Evolutionary conservation across 495 filamentous ascomycete species (phyloP).

Genomic region (Penicillium soppii): DNA sequence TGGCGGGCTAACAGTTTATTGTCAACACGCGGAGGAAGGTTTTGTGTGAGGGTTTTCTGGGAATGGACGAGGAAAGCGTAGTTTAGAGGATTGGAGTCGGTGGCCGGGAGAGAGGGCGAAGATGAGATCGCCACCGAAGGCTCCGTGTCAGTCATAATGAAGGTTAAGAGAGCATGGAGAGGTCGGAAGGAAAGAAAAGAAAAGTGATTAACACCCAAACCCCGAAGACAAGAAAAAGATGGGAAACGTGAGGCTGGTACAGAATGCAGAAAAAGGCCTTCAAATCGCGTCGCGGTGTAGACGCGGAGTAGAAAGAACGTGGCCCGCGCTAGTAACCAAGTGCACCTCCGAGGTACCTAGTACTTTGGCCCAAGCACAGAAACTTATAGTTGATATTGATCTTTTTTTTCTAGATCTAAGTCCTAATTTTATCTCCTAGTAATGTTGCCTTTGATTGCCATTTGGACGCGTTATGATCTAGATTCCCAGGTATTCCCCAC

Average conservation of each 20-base stretch:
- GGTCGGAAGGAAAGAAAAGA: constrained; percentile 4
- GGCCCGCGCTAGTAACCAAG: constrained; percentile 28
- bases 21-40: constrained; percentile 63
- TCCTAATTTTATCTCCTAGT: background rate
- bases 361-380: constrained; percentile 9
- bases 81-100: constrained; percentile 40
- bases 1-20: constrained; percentile 67
- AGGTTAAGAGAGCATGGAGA: constrained; percentile 21
- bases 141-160: constrained; percentile 41
- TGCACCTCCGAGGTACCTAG: constrained; percentile 17
- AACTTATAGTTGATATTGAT: background rate
- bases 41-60: constrained; percentile 60
- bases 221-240: constrained; percentile 1
- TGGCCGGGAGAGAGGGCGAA: constrained; percentile 36
- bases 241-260: constrained; percentile 18
- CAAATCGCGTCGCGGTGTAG: constrained; percentile 46
- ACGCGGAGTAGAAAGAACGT: constrained; percentile 39
- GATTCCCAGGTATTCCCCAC: background rate
- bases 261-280: constrained; percentile 21
- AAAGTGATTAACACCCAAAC: constrained; percentile 11
- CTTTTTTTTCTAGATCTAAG: background rate
- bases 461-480: background rate
- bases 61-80: constrained; percentile 72
- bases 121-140: constrained; percentile 34
- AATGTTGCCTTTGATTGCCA: background rate